Evolutionary conservation across 2,329 filamentous ascomycete species (phyloP).

Genomic region (Lachnellula arida): DNA sequence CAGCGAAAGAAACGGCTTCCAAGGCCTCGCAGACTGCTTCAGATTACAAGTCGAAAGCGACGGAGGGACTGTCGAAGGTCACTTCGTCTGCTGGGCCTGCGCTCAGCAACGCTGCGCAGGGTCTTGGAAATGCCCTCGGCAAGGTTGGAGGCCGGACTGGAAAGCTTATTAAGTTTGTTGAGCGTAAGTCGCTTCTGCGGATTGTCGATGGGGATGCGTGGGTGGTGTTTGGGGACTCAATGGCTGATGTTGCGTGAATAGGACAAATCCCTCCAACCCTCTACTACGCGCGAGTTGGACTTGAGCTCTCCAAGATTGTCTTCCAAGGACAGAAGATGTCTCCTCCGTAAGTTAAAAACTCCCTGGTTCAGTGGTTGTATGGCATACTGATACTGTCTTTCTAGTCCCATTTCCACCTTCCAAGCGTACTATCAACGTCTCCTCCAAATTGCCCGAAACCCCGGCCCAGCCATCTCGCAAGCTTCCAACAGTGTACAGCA

Average conservation of each 20-base stretch:
- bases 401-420: constrained; percentile 73
- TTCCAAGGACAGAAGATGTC: constrained; percentile 86
- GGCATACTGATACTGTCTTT: background rate
- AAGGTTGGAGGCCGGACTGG: constrained; percentile 82
- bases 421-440: constrained; percentile 79
- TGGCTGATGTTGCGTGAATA: constrained; percentile 36
- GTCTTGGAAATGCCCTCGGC: constrained; percentile 60
- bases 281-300: constrained; percentile 87
- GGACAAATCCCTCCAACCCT: constrained; percentile 79
- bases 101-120: constrained; percentile 66
- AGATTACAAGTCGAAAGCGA: constrained; percentile 59
- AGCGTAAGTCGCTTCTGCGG: constrained; percentile 61
- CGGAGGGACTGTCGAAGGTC: constrained; percentile 78
- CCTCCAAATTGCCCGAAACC: constrained; percentile 67
- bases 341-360: constrained; percentile 71
- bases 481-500: constrained; percentile 51
- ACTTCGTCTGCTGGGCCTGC: constrained; percentile 74
- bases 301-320: constrained; percentile 84
- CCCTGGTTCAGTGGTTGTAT: background rate
- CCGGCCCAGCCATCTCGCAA: constrained; percentile 50
- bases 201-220: constrained; percentile 1
- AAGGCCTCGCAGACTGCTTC: constrained; percentile 41
- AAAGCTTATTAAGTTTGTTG: constrained; percentile 70
- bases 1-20: constrained; percentile 39
- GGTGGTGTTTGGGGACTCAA: constrained; percentile 10